A percentile compares a stretch with the other conserved stretches of the same genome.
Conservation (phyloP, 2,329 filamentous ascomycete genomes). For the Fusarium sp. region DNA sequence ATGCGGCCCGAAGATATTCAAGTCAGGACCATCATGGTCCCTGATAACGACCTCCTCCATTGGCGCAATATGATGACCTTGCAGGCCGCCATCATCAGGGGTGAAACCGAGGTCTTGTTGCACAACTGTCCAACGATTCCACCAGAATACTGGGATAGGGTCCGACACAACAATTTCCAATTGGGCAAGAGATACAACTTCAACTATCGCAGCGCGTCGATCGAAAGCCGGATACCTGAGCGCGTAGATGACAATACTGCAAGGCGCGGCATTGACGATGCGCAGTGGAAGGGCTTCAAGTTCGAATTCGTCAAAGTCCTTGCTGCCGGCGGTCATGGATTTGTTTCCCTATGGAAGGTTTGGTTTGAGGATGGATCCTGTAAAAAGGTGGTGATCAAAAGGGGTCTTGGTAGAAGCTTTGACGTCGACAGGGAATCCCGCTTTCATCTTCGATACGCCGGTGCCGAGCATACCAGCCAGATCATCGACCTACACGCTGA, state of each 20-base stretch:
- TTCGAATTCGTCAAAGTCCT: slow-evolving; percentile 44
- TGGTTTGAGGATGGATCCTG: slow-evolving; percentile 35
- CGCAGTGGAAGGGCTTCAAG: slow-evolving; percentile 32
- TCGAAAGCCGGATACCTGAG: not conserved
- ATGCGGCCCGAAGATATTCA: slow-evolving; percentile 19
- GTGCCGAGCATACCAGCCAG: slow-evolving; percentile 45
- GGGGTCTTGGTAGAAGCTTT: slow-evolving; percentile 3
- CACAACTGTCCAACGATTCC: not conserved
- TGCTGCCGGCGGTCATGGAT: slow-evolving; percentile 44
- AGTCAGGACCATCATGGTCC: not conserved
- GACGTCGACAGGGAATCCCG: slow-evolving; percentile 22
- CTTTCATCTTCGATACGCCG: slow-evolving; percentile 45
- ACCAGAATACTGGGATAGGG: not conserved
- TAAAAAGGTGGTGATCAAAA: slow-evolving; percentile 45
- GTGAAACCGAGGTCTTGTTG: slow-evolving; percentile 28
- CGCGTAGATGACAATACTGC: not conserved
- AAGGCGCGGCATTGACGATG: not conserved
- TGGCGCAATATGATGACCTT: slow-evolving; percentile 26
- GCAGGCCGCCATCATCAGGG: slow-evolving; percentile 34
- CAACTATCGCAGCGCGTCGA: not conserved
- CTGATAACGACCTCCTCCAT: not conserved
- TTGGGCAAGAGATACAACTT: not conserved
- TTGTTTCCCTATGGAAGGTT: slow-evolving; percentile 40
- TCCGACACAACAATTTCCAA: not conserved
- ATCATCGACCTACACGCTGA: slow-evolving; percentile 36